A percentile compares a stretch with the other conserved stretches of the same genome.
These are phyloP conservation scores for Eustoma russellianum DNA, from an alignment of 257 asterid species.

Conservation along the genomic window DNA sequence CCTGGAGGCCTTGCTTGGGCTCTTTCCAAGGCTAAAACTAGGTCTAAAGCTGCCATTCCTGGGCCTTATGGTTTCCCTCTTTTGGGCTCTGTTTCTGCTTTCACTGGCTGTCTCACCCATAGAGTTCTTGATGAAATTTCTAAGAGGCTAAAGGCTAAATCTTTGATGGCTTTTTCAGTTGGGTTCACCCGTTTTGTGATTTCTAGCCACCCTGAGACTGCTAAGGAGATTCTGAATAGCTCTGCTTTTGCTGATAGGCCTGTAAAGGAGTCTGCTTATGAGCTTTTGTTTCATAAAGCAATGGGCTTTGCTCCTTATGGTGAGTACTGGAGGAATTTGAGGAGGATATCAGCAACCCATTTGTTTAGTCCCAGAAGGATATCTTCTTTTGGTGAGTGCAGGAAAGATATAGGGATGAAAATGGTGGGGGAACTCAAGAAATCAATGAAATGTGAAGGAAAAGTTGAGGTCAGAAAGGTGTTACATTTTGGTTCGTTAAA, in stretches of 20 bases:
- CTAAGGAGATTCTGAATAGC: conserved; percentile 52
- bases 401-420: conserved; percentile 37
- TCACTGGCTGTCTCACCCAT: conserved; percentile 45
- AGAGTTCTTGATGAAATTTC: conserved; percentile 29
- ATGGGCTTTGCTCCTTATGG: conserved; percentile 94
- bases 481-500: conserved; percentile 51
- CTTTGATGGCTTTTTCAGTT: conserved; percentile 68
- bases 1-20: conserved; percentile 96
- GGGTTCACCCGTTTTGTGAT: conserved; percentile 69
- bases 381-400: conserved; percentile 22
- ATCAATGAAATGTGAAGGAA: conserved; percentile 24
- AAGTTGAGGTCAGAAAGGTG: conserved; percentile 32
- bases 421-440: conserved; percentile 33
- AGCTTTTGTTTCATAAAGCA: conserved; percentile 61
- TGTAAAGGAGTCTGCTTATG: conserved; percentile 60
- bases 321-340: conserved; percentile 59
- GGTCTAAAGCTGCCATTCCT: conserved; percentile 31
- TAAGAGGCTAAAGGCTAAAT: conserved; percentile 16
- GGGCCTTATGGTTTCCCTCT: conserved; percentile 79
- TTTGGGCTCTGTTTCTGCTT: conserved; percentile 40
- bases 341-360: conserved; percentile 58
- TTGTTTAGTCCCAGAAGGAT: conserved; percentile 54
- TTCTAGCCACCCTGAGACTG: conserved; percentile 52
- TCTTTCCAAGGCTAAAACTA: conserved; percentile 23
- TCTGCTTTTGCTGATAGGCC: conserved; percentile 84